phyloP scores from a whole-genome alignment of 805 yeast species.

The Ogataea salicorniae region DNA sequence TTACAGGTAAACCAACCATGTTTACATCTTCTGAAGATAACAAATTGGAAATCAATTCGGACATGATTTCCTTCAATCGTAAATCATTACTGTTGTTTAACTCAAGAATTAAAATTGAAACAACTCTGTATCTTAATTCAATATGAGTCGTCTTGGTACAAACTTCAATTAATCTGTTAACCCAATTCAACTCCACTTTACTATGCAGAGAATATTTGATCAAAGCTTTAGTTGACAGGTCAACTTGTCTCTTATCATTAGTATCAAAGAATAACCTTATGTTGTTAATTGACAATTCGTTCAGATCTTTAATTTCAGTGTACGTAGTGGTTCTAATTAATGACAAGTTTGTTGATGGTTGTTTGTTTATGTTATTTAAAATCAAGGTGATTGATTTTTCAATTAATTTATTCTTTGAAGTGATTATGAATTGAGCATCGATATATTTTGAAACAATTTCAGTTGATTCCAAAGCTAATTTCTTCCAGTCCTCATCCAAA shows the following conservation, averaged over 20 bases:
- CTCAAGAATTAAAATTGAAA: constrained; percentile 47
- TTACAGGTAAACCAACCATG: constrained; percentile 80
- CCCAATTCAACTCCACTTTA: constrained; percentile 40
- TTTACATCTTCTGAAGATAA: constrained; percentile 68
- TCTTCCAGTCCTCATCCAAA: constrained; percentile 37
- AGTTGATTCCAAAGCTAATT: constrained; percentile 37
- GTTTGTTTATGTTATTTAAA: constrained; percentile 29
- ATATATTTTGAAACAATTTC: constrained; percentile 31
- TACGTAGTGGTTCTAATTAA: constrained; percentile 14
- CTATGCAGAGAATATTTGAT: constrained; percentile 37
- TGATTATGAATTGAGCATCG: constrained; percentile 17
- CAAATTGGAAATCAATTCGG: constrained; percentile 37
- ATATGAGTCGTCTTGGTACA: constrained; percentile 68
- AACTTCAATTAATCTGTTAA: constrained; percentile 50
- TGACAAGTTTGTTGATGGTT: constrained; percentile 12
- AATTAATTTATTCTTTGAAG: constrained; percentile 15
- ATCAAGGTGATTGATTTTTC: constrained; percentile 35
- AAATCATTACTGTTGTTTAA: constrained; percentile 29
- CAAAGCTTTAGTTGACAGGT: constrained; percentile 49
- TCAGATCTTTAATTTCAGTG: background rate
- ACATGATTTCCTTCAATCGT: constrained; percentile 16
- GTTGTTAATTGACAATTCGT: constrained; percentile 29
- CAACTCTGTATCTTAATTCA: constrained; percentile 28
- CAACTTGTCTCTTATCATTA: constrained; percentile 54
- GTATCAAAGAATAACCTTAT: constrained; percentile 62